Evolutionary conservation across 805 yeast species (phyloP).

Genomic region (Metschnikowia gelsemii): DNA sequence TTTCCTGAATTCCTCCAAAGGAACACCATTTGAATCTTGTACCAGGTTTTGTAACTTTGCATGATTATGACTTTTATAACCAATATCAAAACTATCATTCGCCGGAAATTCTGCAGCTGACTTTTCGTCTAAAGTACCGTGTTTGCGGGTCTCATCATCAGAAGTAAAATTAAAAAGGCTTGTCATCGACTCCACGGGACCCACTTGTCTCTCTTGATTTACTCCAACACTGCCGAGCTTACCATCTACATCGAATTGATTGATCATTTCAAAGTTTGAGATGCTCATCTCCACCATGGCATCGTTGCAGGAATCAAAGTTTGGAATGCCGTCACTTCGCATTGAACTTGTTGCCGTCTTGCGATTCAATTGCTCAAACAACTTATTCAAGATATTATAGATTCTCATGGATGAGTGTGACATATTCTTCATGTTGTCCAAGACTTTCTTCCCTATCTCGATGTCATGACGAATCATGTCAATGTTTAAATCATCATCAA

Average conservation of each 20-base stretch:
- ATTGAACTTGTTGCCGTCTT: slow-evolving; percentile 55
- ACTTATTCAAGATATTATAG: slow-evolving; percentile 72
- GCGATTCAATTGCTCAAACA: slow-evolving; percentile 75
- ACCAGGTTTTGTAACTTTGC: background rate
- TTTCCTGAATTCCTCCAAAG: background rate
- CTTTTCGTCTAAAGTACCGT: background rate
- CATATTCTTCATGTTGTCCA: slow-evolving; percentile 67
- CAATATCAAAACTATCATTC: background rate
- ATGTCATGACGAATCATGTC: slow-evolving; percentile 70
- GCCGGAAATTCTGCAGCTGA: background rate
- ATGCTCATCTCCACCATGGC: slow-evolving; percentile 25
- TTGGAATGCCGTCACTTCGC: slow-evolving; percentile 12
- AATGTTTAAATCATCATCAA: slow-evolving; percentile 45
- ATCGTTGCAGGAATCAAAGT: slow-evolving; percentile 18
- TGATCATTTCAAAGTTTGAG: slow-evolving; percentile 31
- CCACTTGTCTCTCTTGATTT: background rate
- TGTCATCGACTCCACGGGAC: background rate
- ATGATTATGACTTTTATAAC: background rate
- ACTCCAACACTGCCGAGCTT: background rate
- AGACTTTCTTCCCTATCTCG: slow-evolving; percentile 73
- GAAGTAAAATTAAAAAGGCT: slow-evolving; percentile 5
- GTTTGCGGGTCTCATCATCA: background rate
- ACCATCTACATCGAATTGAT: slow-evolving; percentile 19
- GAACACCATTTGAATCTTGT: background rate
- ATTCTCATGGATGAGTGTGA: slow-evolving; percentile 80